phyloP scores from a whole-genome alignment of 2,329 filamentous ascomycete genomes.

The Aspergillus sp. region DNA sequence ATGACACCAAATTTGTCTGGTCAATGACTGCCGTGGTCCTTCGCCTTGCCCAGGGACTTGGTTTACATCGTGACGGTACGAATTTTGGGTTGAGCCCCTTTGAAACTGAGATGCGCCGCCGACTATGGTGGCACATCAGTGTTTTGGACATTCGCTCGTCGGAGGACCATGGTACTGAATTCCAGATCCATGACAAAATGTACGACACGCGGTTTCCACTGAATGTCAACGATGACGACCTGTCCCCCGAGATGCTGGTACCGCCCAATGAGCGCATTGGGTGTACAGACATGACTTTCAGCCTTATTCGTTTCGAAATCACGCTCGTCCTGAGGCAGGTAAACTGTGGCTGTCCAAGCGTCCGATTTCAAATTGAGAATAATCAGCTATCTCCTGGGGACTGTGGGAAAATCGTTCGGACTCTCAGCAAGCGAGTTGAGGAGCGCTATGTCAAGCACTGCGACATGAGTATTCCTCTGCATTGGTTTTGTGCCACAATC shows the following conservation, averaged over 20 bases:
- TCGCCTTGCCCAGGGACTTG: constrained; percentile 37
- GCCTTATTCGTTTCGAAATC: constrained; percentile 46
- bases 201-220: constrained; percentile 42
- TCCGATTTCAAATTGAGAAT: constrained; percentile 9
- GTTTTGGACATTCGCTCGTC: constrained; percentile 40
- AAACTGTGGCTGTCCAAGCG: constrained; percentile 25
- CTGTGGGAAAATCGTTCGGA: constrained; percentile 40
- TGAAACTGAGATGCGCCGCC: constrained; percentile 44
- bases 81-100: constrained; percentile 39
- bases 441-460: constrained; percentile 46
- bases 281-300: constrained; percentile 46
- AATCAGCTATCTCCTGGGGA: constrained; percentile 18
- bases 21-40: constrained; percentile 34
- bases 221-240: constrained; percentile 45
- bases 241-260: constrained; percentile 40
- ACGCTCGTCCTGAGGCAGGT: constrained; percentile 34
- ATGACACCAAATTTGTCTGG: constrained; percentile 36
- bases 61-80: constrained; percentile 44
- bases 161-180: constrained; percentile 42
- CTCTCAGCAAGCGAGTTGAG: constrained; percentile 47
- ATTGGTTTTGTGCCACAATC: constrained; percentile 60
- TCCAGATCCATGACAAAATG: constrained; percentile 33
- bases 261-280: constrained; percentile 41
- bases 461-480: constrained; percentile 45
- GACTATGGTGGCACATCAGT: constrained; percentile 44